These are phyloP conservation scores for Ceratocystis cacaofunesta DNA, from an alignment of 2,329 filamentous ascomycete species.

Conservation along the genomic window DNA sequence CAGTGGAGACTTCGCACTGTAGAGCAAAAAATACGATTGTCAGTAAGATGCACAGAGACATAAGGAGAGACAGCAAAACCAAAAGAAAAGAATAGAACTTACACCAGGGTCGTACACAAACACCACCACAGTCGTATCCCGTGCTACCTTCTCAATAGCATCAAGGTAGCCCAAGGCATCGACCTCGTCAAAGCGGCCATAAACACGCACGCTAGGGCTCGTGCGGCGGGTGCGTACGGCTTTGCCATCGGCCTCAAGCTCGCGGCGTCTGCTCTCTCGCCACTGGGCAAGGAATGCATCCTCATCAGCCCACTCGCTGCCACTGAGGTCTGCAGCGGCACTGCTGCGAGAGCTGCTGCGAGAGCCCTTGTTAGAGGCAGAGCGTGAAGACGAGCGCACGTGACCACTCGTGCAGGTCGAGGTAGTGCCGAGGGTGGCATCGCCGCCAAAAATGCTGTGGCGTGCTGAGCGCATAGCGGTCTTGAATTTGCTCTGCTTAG, in stretches of 20 bases:
- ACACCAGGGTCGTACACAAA: constrained; percentile 85
- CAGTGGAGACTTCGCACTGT: constrained; percentile 62
- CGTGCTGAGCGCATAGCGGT: constrained; percentile 38
- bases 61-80: background rate
- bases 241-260: constrained; percentile 51
- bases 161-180: constrained; percentile 91
- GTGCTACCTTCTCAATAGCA: constrained; percentile 75
- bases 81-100: constrained; percentile 25
- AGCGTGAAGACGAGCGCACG: constrained; percentile 22
- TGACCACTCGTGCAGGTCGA: constrained; percentile 17
- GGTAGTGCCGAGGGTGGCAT: constrained; percentile 19
- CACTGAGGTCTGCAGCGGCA: constrained; percentile 21
- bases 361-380: constrained; percentile 30
- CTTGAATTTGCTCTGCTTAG: constrained; percentile 41
- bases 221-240: constrained; percentile 49
- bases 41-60: background rate
- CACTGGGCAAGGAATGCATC: constrained; percentile 71
- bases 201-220: constrained; percentile 63
- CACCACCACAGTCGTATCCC: constrained; percentile 75
- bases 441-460: constrained; percentile 39
- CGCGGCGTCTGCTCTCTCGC: constrained; percentile 64
- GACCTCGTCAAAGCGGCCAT: constrained; percentile 66
- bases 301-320: constrained; percentile 42
- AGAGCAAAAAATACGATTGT: constrained; percentile 18
- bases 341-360: constrained; percentile 28